These are phyloP conservation scores for Psilocybe sp. DNA, from an alignment of 768 basidiomycete species.

Conservation along the genomic window DNA sequence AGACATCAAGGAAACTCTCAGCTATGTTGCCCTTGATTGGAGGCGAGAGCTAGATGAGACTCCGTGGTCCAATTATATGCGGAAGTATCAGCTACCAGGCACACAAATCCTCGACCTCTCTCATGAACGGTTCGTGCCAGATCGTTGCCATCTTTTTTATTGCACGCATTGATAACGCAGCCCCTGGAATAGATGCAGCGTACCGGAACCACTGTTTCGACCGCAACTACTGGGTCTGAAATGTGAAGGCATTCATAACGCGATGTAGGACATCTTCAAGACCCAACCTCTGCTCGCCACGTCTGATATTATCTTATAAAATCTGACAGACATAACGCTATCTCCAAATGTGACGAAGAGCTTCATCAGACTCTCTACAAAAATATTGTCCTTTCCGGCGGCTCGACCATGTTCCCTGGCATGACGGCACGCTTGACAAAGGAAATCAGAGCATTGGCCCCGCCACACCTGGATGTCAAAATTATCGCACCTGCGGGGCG, in stretches of 20 bases:
- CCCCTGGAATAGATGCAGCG: not conserved
- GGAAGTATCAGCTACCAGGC: too few relatives aligned
- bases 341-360: too few relatives aligned
- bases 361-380: too few relatives aligned
- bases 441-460: conserved; percentile 2
- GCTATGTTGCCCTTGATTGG: not conserved
- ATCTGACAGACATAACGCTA: too few relatives aligned
- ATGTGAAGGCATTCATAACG: not conserved
- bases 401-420: conserved; percentile 10
- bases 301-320: too few relatives aligned
- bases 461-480: conserved; percentile 6
- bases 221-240: not conserved
- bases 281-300: too few relatives aligned
- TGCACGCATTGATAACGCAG: not conserved
- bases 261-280: not conserved
- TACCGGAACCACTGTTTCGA: not conserved
- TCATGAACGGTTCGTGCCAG: too few relatives aligned
- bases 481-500: conserved; percentile 3
- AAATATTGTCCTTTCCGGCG: conserved; percentile 8
- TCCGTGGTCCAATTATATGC: too few relatives aligned
- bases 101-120: too few relatives aligned
- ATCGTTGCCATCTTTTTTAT: too few relatives aligned
- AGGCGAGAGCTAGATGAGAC: too few relatives aligned
- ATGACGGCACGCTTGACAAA: conserved; percentile 7
- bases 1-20: not conserved